phyloP scores from a whole-genome alignment of 768 basidiomycete genomes.

The Podaxis rugospora region DNA sequence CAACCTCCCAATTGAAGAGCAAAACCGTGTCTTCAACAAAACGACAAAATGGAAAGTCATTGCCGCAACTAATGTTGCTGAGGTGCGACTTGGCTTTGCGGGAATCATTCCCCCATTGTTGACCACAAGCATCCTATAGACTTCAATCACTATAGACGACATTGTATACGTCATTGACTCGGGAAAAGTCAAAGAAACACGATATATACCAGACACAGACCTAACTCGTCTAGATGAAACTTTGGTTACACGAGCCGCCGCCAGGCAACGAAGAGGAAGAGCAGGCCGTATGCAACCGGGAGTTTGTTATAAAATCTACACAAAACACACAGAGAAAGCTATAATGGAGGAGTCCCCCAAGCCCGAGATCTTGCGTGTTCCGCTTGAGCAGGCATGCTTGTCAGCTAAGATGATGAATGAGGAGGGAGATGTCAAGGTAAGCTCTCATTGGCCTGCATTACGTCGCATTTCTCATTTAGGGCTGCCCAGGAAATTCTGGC shows the following conservation, averaged over 20 bases:
- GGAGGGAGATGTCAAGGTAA: slow-evolving; percentile 72
- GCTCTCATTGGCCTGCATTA: slow-evolving; percentile 12
- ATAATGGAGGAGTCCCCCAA: slow-evolving; percentile 67
- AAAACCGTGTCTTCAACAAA: slow-evolving; percentile 67
- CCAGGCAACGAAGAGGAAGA: slow-evolving; percentile 80
- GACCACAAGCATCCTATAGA: slow-evolving; percentile 37
- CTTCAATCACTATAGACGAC: slow-evolving; percentile 89
- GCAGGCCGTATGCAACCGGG: slow-evolving; percentile 85
- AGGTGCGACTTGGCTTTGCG: slow-evolving; percentile 39
- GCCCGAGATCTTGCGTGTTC: slow-evolving; percentile 86
- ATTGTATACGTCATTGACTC: slow-evolving; percentile 81
- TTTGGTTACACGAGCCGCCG: slow-evolving; percentile 77
- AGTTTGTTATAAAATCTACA: slow-evolving; percentile 86
- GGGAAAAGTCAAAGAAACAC: slow-evolving; percentile 83
- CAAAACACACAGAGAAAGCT: slow-evolving; percentile 43
- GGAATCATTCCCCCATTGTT: not conserved
- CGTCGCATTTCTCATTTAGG: not conserved
- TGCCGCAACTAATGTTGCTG: slow-evolving; percentile 88
- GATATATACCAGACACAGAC: slow-evolving; percentile 63
- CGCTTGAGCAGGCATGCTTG: slow-evolving; percentile 77
- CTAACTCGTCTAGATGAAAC: slow-evolving; percentile 75
- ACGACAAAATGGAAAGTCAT: slow-evolving; percentile 77
- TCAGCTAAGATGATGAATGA: slow-evolving; percentile 79
- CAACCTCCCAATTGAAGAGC: slow-evolving; percentile 82
- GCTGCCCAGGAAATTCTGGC: slow-evolving; percentile 50